Evolutionary conservation across 208 protist genomes (phyloP).

Genomic region (Vickermania ingenoplastis): DNA sequence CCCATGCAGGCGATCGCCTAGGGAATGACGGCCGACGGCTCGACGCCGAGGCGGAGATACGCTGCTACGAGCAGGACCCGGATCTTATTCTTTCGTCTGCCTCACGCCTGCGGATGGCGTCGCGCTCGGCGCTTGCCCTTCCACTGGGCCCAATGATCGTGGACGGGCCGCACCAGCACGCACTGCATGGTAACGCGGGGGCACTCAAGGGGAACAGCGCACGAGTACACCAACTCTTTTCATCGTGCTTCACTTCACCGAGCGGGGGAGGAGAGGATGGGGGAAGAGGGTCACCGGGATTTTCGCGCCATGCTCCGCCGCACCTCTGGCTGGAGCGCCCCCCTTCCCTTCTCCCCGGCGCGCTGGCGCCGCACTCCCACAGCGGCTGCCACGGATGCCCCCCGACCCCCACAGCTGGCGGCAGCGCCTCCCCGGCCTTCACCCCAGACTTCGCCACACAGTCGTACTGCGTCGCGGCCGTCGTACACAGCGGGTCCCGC

Average conservation of each 20-base stretch:
- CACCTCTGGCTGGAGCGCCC: not conserved
- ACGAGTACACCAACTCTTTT: not conserved
- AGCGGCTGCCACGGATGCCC: no score
- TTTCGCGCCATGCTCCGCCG: not conserved
- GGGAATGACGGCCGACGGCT: no score
- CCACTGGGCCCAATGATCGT: not conserved
- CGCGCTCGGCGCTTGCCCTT: not conserved
- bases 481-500: conserved; percentile 52
- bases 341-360: not conserved
- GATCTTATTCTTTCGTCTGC: not conserved
- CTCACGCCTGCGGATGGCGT: not conserved
- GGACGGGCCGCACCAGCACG: not conserved
- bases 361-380: not conserved
- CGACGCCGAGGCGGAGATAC: not conserved
- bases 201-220: no score
- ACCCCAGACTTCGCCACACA: not conserved
- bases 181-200: no score
- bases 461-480: conserved; percentile 48
- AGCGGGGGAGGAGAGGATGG: not conserved
- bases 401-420: not conserved
- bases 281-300: not conserved
- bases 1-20: no score
- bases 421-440: not conserved
- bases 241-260: not conserved
- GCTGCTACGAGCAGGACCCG: not conserved